Evolutionary conservation across 768 basidiomycete species (phyloP), one percentile per base, ranked within the genome.

Genomic region (Podaxis rugospora): DNA sequence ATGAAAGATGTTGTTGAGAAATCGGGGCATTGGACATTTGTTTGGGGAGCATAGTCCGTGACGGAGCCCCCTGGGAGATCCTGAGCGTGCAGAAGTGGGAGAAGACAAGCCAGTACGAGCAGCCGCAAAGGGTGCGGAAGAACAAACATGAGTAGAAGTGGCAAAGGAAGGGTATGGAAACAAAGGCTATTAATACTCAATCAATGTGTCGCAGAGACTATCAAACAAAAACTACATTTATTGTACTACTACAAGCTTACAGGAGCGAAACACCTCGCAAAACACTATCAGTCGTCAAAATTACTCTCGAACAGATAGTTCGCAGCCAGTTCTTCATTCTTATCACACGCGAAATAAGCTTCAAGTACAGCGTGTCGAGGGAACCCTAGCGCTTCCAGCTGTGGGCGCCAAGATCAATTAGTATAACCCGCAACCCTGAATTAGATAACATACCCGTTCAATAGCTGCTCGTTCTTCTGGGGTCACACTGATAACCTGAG

Each of bases 311-410:
- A 95, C 67, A 98, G 73, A 67, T 88, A 96, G 69, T 97, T 97
- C 13, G 96, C 97, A 7, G 97, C 95, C 18, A 95, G 75, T 70
- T 98, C 94, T 75, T 98, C 97, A 69, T 98, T 94, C 82, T 92
- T 94, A 72, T 94, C 97, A 73, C 95, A 98, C 1, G 88, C 91
- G 70, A 96, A 84, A 74, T 92, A 99, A 1, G 97, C 97, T 73
- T 98, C 85, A 37, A 95, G 75, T n/a, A 81, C 96, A 0, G 78
- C 77, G 47, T 94, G 80, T 42, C 93, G 83, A 16, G 91, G 73
- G 73, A 99, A 98, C 0, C 97, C 96, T 50, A 98, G 84, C 0
- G 77, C 88, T 74, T 92, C 85, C 63, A 97, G 78, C 95, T 97
- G 65, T 44, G n/a, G 42, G 42, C 42, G 42, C 42, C 2, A 57